A percentile compares a stretch with the other conserved stretches of the same genome.
Evolutionary conservation across 495 filamentous ascomycete genomes (phyloP).

Genomic region (Echria macrotheca): DNA sequence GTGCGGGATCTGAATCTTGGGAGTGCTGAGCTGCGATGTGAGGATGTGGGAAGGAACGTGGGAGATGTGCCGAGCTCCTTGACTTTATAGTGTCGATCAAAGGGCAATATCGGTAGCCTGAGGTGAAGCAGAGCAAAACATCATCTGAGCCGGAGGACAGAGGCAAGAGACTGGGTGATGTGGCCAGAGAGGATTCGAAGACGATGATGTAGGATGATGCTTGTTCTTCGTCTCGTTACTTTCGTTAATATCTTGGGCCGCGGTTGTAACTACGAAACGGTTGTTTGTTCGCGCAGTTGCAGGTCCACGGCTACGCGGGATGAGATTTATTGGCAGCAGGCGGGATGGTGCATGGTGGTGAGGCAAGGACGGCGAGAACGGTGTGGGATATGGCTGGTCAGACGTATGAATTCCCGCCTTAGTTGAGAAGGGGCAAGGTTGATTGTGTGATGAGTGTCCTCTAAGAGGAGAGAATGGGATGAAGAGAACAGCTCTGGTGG

Average conservation of each 20-base stretch:
- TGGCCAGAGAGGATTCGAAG: constrained; percentile 42
- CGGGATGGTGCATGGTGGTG: constrained; percentile 42
- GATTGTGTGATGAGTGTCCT: constrained; percentile 1
- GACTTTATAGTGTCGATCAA: constrained; percentile 10
- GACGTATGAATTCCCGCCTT: background rate
- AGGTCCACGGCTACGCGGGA: constrained; percentile 26
- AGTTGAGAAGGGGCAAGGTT: background rate
- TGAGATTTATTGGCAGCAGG: constrained; percentile 32
- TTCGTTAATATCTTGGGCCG: constrained; percentile 12
- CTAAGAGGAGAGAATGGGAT: constrained; percentile 2
- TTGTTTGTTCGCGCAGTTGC: constrained; percentile 42
- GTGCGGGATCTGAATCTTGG: too few species aligned
- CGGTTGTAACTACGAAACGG: constrained; percentile 4
- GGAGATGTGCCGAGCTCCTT: background rate
- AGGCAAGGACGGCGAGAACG: constrained; percentile 12
- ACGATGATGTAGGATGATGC: constrained; percentile 10
- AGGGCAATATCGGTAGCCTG: background rate
- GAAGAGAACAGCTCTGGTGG: constrained; percentile 1
- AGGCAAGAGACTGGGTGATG: constrained; percentile 29
- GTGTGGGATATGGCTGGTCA: background rate
- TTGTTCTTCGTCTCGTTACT: constrained; percentile 11
- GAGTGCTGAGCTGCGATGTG: background rate
- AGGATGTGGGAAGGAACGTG: background rate
- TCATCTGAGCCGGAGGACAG: constrained; percentile 11
- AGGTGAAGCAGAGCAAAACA: background rate